Evolutionary conservation across 306 rosid genomes (phyloP), one percentile per base, ranked within the genome.

Genomic region (Trifolium pratense): DNA sequence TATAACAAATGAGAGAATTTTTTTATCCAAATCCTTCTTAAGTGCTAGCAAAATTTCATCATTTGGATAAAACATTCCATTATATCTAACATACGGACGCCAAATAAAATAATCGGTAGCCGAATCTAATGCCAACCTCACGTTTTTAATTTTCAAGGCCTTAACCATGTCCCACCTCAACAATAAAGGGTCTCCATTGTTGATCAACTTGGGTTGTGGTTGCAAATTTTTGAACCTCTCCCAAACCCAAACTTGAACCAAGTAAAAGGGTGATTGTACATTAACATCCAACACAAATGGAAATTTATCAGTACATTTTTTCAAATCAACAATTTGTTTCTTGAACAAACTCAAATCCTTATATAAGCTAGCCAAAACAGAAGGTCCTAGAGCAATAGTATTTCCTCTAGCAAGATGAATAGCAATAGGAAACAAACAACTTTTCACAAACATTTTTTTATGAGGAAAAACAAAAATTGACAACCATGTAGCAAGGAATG

Each of bases 171-270:
- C 66, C 87, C 88, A 86, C 73, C 76, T 74, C 46, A 80, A 78
- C 57, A 84, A 17, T 43, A 64, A 2, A 39, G 87, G 78, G 37
- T 82, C 74, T 4, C 52, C 79, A 57, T 2, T 0, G 40, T 26
- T 55, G 40, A 68, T 36, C 17, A 9, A 4, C 2, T 46, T 56
- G 0, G 83, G 84, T 12, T 68, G 14, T 37, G 87, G 90, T 58
- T 79, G 77, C 45, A 87, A 43, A 37, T 56, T 61, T 15, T 16
- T 13, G 68, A 88, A 57, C 45, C 92, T 86, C 76, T 88, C 93
- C 90, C 84, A 86, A 9, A 43, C 83, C 93, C 93, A 88, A 65
- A 88, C 12, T 36, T 84, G 90, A 71, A 88, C 86, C 52, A 86
- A 74, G 29, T 82, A 79, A 75, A 82, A 76, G 26, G 86, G 89